Conservation (phyloP, 306 rosid species). For the Glycine tomentella region DNA sequence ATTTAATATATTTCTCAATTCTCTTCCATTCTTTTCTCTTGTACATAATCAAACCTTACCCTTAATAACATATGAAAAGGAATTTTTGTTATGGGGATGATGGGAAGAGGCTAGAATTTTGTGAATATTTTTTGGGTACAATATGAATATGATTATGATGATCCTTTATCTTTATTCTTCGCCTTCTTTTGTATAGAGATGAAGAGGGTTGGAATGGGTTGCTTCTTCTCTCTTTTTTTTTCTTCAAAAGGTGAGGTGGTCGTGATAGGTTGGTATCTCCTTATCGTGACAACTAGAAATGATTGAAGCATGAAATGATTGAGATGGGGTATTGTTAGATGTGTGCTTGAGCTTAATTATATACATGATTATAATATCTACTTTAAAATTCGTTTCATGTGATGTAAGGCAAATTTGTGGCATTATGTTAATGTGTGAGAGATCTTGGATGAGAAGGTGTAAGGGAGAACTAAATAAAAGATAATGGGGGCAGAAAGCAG, state of each 20-base stretch:
- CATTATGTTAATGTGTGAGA: neutral
- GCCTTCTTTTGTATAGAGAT: neutral
- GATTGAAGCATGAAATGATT: neutral
- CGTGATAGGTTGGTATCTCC: conserved; percentile 21
- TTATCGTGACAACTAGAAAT: conserved; percentile 36
- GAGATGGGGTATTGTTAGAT: conserved; percentile 16
- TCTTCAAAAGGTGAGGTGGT: conserved; percentile 1
- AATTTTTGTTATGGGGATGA: neutral
- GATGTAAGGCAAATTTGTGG: neutral
- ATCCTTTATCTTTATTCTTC: conserved; percentile 14
- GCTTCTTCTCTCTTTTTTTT: neutral
- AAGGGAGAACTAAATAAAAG: neutral
- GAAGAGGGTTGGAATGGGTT: neutral
- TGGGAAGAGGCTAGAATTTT: neutral
- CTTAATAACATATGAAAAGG: neutral
- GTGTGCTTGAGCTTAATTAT: neutral
- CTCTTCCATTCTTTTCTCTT: no score
- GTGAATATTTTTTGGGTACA: neutral
- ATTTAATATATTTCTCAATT: no score
- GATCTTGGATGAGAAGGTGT: neutral
- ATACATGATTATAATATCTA: conserved; percentile 1
- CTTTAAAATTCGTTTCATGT: neutral
- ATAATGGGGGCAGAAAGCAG: neutral
- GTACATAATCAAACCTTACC: no score
- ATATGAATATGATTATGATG: neutral